Base-by-base conservation (phyloP, 371 early-diverging fungal genomes). In the Lichtheimia ramosa region DNA sequence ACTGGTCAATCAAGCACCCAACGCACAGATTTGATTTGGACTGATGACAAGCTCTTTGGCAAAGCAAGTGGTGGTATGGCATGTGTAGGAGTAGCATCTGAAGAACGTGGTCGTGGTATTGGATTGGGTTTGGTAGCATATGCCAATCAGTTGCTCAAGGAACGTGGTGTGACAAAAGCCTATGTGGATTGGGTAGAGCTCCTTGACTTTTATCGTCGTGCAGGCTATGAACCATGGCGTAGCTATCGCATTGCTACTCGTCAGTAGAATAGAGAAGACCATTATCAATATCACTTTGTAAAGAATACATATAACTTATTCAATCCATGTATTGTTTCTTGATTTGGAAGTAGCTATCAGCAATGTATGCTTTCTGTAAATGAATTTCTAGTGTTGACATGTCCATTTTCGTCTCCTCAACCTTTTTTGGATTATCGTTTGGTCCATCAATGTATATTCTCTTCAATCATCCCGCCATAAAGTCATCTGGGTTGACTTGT, bases 171-270 rank as follows among this genome's bases (percentile, higher is more conserved):
- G 13, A 28, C 64, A 18, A 68, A 63, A 42, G 57, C 69, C 1
- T 75, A 73, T 59, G 76, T 81, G 5, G 81, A 81, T 58, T 81
- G 81, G 81, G 81, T 77, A 18, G 81, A 75, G 48, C 52, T 66
- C n/a, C 48, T 71, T 18, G 73, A 70, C n/a, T 75, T 81, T 48
- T 77, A 77, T 56, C 48, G 64, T 59, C 68, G 69, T 28, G 65
- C 71, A 23, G 68, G 68, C 4, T 81, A 81, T 59, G 57, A 68
- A n/a, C 66, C 59, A 16, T 79, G 77, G 80, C 63, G 75, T 62
- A 67, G 72, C 40, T 79, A 75, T 63, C 70, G 64, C 56, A 62
- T 63, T 59, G 68, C 46, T n/a, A 51, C 46, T 8, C 34, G 34
- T 34, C 34, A 34, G 34, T 8, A 34, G 34, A 8, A n/a, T n/a